Conservation (phyloP, 257 asterid genomes). For the Solanum lycopersicoides region DNA sequence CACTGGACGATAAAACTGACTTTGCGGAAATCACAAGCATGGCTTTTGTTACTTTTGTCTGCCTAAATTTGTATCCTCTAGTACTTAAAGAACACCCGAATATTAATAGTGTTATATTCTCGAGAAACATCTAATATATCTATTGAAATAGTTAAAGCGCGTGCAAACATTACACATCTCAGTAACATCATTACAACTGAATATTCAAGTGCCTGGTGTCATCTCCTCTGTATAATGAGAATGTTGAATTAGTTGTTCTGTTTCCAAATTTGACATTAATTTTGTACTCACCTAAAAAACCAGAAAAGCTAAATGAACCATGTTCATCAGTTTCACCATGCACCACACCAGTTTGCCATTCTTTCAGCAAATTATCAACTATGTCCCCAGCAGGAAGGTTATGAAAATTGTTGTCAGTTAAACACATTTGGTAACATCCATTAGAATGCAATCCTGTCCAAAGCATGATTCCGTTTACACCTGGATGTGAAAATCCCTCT, state of each 20-base stretch:
- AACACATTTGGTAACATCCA: slow-evolving; percentile 50
- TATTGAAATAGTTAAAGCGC: background rate
- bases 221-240: slow-evolving; percentile 23
- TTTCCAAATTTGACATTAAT: slow-evolving; percentile 18
- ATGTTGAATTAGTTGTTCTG: slow-evolving; percentile 16
- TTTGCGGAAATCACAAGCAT: slow-evolving; percentile 39
- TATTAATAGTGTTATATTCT: too few species aligned
- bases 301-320: slow-evolving; percentile 31
- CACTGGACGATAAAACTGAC: background rate
- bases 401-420: slow-evolving; percentile 26
- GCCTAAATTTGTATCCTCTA: background rate
- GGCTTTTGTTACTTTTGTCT: slow-evolving; percentile 16
- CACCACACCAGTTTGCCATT: slow-evolving; percentile 45
- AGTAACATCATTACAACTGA: slow-evolving; percentile 18
- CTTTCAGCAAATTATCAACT: slow-evolving; percentile 35
- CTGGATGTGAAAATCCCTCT: slow-evolving; percentile 49
- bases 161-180: background rate
- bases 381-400: slow-evolving; percentile 45
- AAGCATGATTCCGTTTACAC: slow-evolving; percentile 44
- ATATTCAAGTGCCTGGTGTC: slow-evolving; percentile 39
- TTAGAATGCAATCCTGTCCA: slow-evolving; percentile 42
- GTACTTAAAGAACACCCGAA: too few species aligned
- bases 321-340: slow-evolving; percentile 34
- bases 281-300: slow-evolving; percentile 41
- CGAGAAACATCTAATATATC: too few species aligned